These are phyloP conservation scores for Candida xiaguanensis DNA, from an alignment of 805 yeast genomes.

Conservation along the genomic window DNA sequence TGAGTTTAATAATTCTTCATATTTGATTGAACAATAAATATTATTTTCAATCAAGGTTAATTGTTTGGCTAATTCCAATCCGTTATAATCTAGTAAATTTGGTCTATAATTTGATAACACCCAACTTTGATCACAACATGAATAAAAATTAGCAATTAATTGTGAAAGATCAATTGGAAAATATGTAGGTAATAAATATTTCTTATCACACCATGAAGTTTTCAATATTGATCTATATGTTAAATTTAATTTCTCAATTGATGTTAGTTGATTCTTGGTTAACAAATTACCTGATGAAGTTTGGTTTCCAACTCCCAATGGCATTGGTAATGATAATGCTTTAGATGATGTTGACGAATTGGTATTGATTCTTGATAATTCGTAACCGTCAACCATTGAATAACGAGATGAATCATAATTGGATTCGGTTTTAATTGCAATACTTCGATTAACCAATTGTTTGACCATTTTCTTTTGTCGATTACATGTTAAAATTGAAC, in stretches of 20 bases:
- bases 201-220: constrained; percentile 42
- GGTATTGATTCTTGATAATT: constrained; percentile 48
- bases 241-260: constrained; percentile 48
- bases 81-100: constrained; percentile 55
- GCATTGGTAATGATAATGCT: constrained; percentile 40
- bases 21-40: constrained; percentile 58
- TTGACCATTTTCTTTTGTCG: constrained; percentile 37
- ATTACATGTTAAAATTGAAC: constrained; percentile 54
- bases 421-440: constrained; percentile 31
- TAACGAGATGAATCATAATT: constrained; percentile 29
- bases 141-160: constrained; percentile 46
- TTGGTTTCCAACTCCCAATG: constrained; percentile 41
- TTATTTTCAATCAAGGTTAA: constrained; percentile 68
- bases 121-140: constrained; percentile 55
- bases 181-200: constrained; percentile 27
- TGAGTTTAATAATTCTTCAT: constrained; percentile 63
- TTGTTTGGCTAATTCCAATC: constrained; percentile 74
- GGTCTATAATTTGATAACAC: constrained; percentile 51
- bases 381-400: constrained; percentile 57
- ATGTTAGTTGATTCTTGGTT: constrained; percentile 33
- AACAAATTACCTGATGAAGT: constrained; percentile 38
- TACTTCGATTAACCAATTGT: constrained; percentile 55
- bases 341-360: constrained; percentile 43
- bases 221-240: constrained; percentile 53
- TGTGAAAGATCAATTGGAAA: constrained; percentile 28